Base-by-base conservation (phyloP, 2,329 filamentous ascomycete genomes). In the Elsinoe australis region DNA sequence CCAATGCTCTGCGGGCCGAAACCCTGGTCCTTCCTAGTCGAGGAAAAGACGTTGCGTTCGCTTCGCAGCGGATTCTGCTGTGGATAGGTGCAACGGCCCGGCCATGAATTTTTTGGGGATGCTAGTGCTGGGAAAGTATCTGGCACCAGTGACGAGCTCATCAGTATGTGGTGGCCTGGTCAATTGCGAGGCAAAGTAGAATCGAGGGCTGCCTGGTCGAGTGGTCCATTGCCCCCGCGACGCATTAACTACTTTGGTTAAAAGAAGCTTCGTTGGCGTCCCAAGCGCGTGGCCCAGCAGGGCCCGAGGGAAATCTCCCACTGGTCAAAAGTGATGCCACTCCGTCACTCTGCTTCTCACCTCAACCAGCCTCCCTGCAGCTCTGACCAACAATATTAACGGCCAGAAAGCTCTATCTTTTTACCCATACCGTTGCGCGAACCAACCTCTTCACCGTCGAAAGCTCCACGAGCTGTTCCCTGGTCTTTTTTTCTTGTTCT, bases 251-350 rank as follows among this genome's bases (percentile, higher is more conserved):
- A 17, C 15, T n/a, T 26, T 41, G 36, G 36, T 41, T 17, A 24
- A 41, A 41, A 41, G 36, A 41, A 41, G 36, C 36, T 41, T 41
- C n/a, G n/a, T n/a, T n/a, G n/a, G n/a, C n/a, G n/a, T n/a, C n/a
- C n/a, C n/a, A n/a, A n/a, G n/a, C n/a, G n/a, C n/a, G n/a, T n/a
- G n/a, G n/a, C n/a, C n/a, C n/a, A n/a, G n/a, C n/a, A n/a, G n/a
- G n/a, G n/a, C n/a, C 7, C 24, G n/a, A n/a, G 22, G 19, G 19
- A 19, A 19, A 29, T 12, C 14, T 32, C 18, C 17, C 9, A 15
- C 7, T 17, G 33, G 33, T 10, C 12, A 36, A 36, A 17, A 17
- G 18, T 41, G 18, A 17, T 18, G 3, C 39, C 12, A 15, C 26
- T 31, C 32, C 39, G 39, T 44, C 39, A 44, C 39, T 24, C 21